These are phyloP conservation scores for Spathaspora girioi DNA, from an alignment of 805 yeast species.

Conservation along the genomic window DNA sequence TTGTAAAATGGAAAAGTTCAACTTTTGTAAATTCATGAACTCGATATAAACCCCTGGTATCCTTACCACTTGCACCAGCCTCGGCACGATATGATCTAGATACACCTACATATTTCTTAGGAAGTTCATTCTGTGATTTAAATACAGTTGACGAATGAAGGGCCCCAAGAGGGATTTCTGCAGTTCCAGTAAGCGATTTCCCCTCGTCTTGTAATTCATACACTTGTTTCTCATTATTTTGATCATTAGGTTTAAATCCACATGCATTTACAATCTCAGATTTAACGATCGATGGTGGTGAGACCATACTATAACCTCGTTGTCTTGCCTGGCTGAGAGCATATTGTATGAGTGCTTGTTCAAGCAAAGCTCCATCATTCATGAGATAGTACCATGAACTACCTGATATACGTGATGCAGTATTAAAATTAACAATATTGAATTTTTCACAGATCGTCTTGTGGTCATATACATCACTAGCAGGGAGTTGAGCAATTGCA, in stretches of 20 bases:
- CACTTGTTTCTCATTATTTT: constrained; percentile 79
- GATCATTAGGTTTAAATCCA: constrained; percentile 92
- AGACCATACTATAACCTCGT: constrained; percentile 63
- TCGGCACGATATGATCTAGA: constrained; percentile 91
- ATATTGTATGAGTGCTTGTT: constrained; percentile 84
- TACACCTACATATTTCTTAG: constrained; percentile 68
- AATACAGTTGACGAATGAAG: constrained; percentile 54
- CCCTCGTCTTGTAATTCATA: constrained; percentile 56
- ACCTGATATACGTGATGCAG: constrained; percentile 76
- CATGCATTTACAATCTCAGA: constrained; percentile 79
- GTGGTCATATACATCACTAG: constrained; percentile 47
- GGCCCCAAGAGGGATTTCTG: constrained; percentile 92
- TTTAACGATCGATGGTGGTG: constrained; percentile 86
- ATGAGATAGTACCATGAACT: constrained; percentile 83
- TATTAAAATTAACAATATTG: constrained; percentile 62
- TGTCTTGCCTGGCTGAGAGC: constrained; percentile 63
- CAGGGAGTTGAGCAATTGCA: constrained; percentile 7
- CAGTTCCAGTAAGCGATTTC: constrained; percentile 84
- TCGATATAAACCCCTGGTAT: constrained; percentile 85
- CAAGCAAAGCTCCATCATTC: constrained; percentile 83
- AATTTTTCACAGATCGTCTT: constrained; percentile 65
- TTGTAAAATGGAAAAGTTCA: constrained; percentile 78
- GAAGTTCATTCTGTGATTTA: constrained; percentile 36
- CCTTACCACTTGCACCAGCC: constrained; percentile 95
- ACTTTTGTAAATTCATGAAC: constrained; percentile 97